Evolutionary conservation across 2,329 filamentous ascomycete species (phyloP).

Genomic region (Cytospora leucostoma): DNA sequence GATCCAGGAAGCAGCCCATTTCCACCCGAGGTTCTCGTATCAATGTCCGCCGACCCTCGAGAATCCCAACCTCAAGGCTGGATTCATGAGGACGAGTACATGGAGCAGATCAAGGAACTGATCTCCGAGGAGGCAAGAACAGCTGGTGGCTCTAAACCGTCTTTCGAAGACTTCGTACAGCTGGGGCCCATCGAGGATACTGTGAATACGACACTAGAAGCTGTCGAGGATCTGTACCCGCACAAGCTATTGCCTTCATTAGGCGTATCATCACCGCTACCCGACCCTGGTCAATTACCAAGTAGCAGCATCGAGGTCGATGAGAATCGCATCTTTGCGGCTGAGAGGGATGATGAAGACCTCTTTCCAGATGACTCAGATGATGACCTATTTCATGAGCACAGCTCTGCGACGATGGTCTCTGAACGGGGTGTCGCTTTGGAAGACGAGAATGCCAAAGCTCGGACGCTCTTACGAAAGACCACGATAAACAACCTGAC

Average conservation of each 20-base stretch:
- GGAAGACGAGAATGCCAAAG: conserved; percentile 12
- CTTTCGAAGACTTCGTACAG: conserved; percentile 68
- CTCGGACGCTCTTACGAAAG: neutral
- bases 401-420: conserved; percentile 30
- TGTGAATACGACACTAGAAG: conserved; percentile 78
- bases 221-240: conserved; percentile 84
- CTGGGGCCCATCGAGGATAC: conserved; percentile 52
- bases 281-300: conserved; percentile 36
- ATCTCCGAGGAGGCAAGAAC: conserved; percentile 63
- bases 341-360: conserved; percentile 47
- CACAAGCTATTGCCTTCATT: conserved; percentile 58
- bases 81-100: conserved; percentile 89
- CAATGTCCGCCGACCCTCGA: conserved; percentile 83
- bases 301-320: conserved; percentile 62
- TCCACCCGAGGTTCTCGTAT: conserved; percentile 75
- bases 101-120: conserved; percentile 63
- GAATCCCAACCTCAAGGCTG: conserved; percentile 75
- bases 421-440: conserved; percentile 16
- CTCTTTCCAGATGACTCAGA: conserved; percentile 55
- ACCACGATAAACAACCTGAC: conserved; percentile 21
- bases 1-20: conserved; percentile 74
- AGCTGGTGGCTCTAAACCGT: conserved; percentile 45
- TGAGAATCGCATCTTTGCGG: conserved; percentile 56
- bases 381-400: conserved; percentile 46
- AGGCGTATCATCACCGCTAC: conserved; percentile 40